phyloP scores from a whole-genome alignment of 805 yeast genomes.

The Yarrowia deformans region DNA sequence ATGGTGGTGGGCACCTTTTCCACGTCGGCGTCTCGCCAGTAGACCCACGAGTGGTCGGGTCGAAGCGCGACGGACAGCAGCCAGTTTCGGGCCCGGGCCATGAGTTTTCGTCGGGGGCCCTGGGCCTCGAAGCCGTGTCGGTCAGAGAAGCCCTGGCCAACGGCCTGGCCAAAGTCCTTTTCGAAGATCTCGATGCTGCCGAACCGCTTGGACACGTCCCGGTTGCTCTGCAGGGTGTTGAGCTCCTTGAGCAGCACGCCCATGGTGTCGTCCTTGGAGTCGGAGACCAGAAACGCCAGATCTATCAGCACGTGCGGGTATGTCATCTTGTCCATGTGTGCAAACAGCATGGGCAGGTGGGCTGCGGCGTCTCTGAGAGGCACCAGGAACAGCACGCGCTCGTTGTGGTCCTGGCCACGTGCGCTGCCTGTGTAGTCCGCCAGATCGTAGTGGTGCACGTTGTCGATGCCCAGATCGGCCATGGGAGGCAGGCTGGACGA shows the following conservation, averaged over 20 bases:
- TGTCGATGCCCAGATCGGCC: conserved; percentile 31
- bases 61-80: conserved; percentile 82
- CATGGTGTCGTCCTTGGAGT: conserved; percentile 88
- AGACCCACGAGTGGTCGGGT: conserved; percentile 96
- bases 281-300: conserved; percentile 84
- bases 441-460: conserved; percentile 77
- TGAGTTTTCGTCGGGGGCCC: conserved; percentile 92
- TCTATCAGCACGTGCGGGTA: conserved; percentile 90
- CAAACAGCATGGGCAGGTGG: conserved; percentile 88
- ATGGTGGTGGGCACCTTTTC: conserved; percentile 87
- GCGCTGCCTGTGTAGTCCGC: conserved; percentile 67
- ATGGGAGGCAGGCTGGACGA: conserved; percentile 28
- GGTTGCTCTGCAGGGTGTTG: conserved; percentile 67
- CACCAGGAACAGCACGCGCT: conserved; percentile 82
- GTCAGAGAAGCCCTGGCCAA: conserved; percentile 94
- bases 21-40: conserved; percentile 99
- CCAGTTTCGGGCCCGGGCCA: conserved; percentile 98
- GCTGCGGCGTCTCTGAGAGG: conserved; percentile 92
- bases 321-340: conserved; percentile 77
- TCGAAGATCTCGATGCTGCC: conserved; percentile 87
- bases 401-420: conserved; percentile 80
- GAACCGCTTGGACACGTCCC: conserved; percentile 67
- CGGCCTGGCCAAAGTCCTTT: conserved; percentile 91
- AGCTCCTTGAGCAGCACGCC: conserved; percentile 66
- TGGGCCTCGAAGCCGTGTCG: conserved; percentile 97